Conservation (phyloP, 2,329 filamentous ascomycete species). For the Cercospora sp. region DNA sequence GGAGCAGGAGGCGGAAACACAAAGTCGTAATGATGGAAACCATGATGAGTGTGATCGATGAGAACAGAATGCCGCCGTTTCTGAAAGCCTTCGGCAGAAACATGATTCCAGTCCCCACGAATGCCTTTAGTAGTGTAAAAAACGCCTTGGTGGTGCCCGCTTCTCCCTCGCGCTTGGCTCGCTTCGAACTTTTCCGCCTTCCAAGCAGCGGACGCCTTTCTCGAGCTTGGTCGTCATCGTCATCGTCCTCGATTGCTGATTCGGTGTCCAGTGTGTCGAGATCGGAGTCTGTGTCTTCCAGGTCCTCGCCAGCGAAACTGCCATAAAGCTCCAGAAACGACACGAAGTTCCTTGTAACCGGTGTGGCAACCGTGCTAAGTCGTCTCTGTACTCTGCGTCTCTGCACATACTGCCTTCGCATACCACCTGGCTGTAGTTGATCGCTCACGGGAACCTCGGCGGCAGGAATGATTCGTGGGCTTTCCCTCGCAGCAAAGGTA, state of each 20-base stretch:
- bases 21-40: constrained; percentile 67
- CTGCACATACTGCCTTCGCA: constrained; percentile 55
- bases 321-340: constrained; percentile 76
- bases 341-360: constrained; percentile 69
- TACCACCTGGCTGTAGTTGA: constrained; percentile 54
- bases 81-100: constrained; percentile 77
- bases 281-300: constrained; percentile 52
- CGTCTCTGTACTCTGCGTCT: constrained; percentile 46
- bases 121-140: constrained; percentile 76
- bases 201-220: constrained; percentile 65
- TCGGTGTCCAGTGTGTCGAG: constrained; percentile 54
- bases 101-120: constrained; percentile 79
- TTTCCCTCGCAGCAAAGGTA: constrained; percentile 61
- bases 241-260: constrained; percentile 58
- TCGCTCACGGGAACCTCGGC: constrained; percentile 45
- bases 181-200: constrained; percentile 54
- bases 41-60: constrained; percentile 64
- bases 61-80: constrained; percentile 76
- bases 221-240: constrained; percentile 56
- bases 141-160: constrained; percentile 71
- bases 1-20: constrained; percentile 70
- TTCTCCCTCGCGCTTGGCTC: constrained; percentile 55
- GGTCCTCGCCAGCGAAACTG: constrained; percentile 72
- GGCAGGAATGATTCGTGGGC: constrained; percentile 18
- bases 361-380: constrained; percentile 46